These are phyloP conservation scores for Oryza brachyantha DNA, from an alignment of 176 grass and related monocot species.

Conservation along the genomic window DNA sequence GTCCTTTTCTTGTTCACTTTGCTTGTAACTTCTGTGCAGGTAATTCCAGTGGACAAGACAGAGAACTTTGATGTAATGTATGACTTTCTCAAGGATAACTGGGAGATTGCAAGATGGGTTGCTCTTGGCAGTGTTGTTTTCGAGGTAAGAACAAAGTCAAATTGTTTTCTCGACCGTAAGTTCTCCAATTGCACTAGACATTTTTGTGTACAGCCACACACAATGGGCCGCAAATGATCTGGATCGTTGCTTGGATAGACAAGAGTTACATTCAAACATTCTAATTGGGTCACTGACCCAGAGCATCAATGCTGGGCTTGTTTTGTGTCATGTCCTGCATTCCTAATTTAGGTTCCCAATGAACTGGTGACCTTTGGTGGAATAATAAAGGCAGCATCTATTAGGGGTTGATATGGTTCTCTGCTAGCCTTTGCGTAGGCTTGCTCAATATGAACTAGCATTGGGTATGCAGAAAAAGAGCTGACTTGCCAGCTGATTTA, in stretches of 20 bases:
- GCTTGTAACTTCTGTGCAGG: conserved; percentile 36
- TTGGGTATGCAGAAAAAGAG: background rate
- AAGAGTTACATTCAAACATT: background rate
- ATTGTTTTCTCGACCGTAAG: background rate
- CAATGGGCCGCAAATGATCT: background rate
- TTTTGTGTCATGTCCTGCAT: background rate
- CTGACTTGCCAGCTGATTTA: background rate
- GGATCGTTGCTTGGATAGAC: background rate
- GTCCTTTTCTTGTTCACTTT: conserved; percentile 9
- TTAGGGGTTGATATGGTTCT: background rate
- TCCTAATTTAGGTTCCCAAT: background rate
- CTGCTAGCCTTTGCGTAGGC: background rate
- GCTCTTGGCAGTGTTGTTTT: conserved; percentile 75
- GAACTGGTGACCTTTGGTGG: background rate
- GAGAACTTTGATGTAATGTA: conserved; percentile 78
- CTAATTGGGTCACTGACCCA: background rate
- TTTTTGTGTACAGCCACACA: background rate
- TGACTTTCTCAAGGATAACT: conserved; percentile 75
- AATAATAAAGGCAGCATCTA: background rate
- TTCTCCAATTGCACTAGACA: background rate
- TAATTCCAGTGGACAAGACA: conserved; percentile 90
- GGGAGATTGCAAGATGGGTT: conserved; percentile 94
- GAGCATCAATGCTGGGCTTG: background rate
- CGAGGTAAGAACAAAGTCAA: conserved; percentile 51
- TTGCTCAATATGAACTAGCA: background rate